Evolutionary conservation across 2,329 filamentous ascomycete genomes (phyloP), one percentile per base, ranked within the genome.

Genomic region (Paraconiothyrium sp.): DNA sequence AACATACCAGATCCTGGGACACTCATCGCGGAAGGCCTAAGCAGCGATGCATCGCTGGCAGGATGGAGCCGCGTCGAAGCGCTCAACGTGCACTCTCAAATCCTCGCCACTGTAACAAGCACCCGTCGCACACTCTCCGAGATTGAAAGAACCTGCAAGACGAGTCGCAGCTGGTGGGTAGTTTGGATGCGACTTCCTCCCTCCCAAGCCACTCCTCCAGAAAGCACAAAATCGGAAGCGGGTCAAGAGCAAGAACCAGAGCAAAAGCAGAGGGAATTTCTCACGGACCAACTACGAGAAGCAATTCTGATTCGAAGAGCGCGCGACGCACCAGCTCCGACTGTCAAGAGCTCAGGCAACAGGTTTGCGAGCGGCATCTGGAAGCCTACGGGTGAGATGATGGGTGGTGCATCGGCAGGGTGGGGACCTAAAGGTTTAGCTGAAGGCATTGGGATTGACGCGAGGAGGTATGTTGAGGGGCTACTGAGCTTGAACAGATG

Each of bases 391-490:
- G 72, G 66, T 9, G 65, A 71, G 67, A 71, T 65, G 46, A 76
- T 72, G 67, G 83, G 69, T 61, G 80, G 63, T 72, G 80, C 62
- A 46, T 78, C 50, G 71, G 83, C 59, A 81, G 86, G 83, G 70
- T 84, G 48, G 86, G 87, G 86, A 3, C 86, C 88, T 1, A 85
- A 84, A 22, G 85, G 85, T 58, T 76, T 93, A 66, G 88, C 86
- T 0, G 89, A 92, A 71, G 91, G 91, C 0, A 92, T 94, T 65
- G 91, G 91, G 0, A 84, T 93, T 37, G 91, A 94, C 81, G 92
- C 91, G 34, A 85, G 89, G 76, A 86, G 85, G 73, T 93, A 93
- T 76, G 87, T 93, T 4, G 91, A 93, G 75, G 88, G 88, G 1
- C 74, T 94, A 59, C 79, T 93, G 75, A 92, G 84, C 71, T 75